These are phyloP conservation scores for Russula vinacea DNA, from an alignment of 768 basidiomycete genomes.

Conservation along the genomic window DNA sequence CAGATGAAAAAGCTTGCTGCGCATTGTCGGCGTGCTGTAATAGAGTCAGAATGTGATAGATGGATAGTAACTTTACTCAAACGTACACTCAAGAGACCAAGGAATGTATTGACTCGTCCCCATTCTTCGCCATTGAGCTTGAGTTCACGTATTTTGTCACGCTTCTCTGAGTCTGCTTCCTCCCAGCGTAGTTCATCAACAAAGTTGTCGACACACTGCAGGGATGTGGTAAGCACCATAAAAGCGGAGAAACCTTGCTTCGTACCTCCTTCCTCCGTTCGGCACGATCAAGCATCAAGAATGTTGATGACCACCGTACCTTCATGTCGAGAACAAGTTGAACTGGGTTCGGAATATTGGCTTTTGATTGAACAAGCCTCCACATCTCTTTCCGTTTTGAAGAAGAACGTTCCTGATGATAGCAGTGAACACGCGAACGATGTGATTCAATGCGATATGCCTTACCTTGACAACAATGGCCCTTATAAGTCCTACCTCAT, in stretches of 20 bases:
- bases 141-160: background rate
- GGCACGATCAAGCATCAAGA: background rate
- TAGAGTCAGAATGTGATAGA: background rate
- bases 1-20: background rate
- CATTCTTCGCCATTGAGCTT: background rate
- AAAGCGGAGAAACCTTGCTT: too few relatives aligned
- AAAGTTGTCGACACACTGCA: background rate
- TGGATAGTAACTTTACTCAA: too few relatives aligned
- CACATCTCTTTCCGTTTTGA: constrained; percentile 3
- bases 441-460: too few relatives aligned
- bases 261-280: background rate
- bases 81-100: background rate
- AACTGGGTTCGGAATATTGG: background rate
- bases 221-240: background rate
- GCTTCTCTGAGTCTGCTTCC: background rate
- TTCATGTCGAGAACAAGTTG: background rate
- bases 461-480: background rate
- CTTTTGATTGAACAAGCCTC: background rate
- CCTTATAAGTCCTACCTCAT: background rate
- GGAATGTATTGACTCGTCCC: background rate
- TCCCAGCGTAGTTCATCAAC: background rate
- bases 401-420: background rate
- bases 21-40: background rate
- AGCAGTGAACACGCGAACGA: too few relatives aligned
- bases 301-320: background rate